A percentile compares a stretch with the other conserved stretches of the same genome.
These are phyloP conservation scores for Aspergillus arachidicola DNA, from an alignment of 2,329 filamentous ascomycete species.

Conservation along the genomic window DNA sequence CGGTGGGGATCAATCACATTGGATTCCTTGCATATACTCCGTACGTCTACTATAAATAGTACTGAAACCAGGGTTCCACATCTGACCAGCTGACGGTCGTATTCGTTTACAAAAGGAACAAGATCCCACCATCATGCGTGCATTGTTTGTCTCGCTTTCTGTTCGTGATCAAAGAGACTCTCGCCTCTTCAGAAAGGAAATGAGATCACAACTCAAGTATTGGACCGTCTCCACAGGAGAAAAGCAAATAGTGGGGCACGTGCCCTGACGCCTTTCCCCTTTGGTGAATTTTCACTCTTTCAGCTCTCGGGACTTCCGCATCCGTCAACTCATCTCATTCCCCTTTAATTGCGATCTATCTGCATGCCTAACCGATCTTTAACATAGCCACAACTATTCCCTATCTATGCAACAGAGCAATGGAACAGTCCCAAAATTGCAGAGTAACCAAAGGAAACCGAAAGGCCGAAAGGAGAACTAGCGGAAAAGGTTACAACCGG, in stretches of 20 bases:
- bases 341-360: neutral
- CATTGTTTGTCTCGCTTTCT: neutral
- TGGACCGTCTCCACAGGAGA: neutral
- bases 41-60: neutral
- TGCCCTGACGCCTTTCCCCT: neutral
- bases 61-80: neutral
- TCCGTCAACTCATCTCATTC: neutral
- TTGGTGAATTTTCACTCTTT: neutral
- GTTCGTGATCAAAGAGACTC: neutral
- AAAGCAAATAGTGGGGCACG: neutral
- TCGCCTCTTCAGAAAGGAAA: neutral
- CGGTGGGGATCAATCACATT: neutral
- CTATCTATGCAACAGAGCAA: neutral
- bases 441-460: neutral
- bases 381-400: neutral
- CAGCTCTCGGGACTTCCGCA: neutral
- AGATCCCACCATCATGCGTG: neutral
- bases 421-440: neutral
- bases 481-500: conserved; percentile 16
- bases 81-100: neutral
- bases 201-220: neutral
- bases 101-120: neutral
- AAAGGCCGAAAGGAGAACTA: neutral
- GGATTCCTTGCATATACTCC: neutral
- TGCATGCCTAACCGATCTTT: neutral